These are phyloP conservation scores for Cyberlindnera mycetangii DNA, from an alignment of 805 yeast species.

Conservation along the genomic window DNA sequence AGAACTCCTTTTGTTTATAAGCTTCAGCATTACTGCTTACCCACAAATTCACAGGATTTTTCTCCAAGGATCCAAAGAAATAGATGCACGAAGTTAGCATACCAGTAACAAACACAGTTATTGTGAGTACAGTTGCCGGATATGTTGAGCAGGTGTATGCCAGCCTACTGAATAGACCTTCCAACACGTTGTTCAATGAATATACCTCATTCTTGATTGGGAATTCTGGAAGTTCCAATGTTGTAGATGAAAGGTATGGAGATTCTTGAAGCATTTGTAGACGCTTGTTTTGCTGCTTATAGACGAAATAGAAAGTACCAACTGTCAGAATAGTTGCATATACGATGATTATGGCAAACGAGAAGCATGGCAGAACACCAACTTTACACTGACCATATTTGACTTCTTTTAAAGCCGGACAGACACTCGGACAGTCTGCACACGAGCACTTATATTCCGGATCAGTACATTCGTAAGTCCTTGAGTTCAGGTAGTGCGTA, in stretches of 20 bases:
- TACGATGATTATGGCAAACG: constrained; percentile 54
- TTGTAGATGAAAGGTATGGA: constrained; percentile 33
- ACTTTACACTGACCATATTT: constrained; percentile 46
- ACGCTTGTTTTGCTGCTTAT: constrained; percentile 22
- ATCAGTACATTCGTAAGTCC: constrained; percentile 51
- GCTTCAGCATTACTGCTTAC: constrained; percentile 78
- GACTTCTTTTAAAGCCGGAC: constrained; percentile 64
- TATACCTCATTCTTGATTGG: constrained; percentile 36
- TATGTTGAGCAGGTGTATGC: constrained; percentile 60
- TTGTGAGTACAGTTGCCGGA: constrained; percentile 53
- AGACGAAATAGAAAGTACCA: constrained; percentile 25
- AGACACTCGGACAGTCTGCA: constrained; percentile 78
- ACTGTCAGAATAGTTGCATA: constrained; percentile 38
- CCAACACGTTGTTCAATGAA: constrained; percentile 45
- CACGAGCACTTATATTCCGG: constrained; percentile 75
- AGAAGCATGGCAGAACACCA: constrained; percentile 68
- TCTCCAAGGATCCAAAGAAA: constrained; percentile 58
- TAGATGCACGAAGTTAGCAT: constrained; percentile 51
- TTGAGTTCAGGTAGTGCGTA: constrained; percentile 23
- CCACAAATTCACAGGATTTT: constrained; percentile 84
- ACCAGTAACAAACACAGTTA: constrained; percentile 38
- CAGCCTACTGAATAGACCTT: constrained; percentile 43
- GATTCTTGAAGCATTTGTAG: constrained; percentile 41
- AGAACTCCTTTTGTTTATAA: constrained; percentile 60
- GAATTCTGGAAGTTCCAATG: constrained; percentile 18